These are phyloP conservation scores for Metarhizium album DNA, from an alignment of 2,329 filamentous ascomycete genomes.

Conservation along the genomic window DNA sequence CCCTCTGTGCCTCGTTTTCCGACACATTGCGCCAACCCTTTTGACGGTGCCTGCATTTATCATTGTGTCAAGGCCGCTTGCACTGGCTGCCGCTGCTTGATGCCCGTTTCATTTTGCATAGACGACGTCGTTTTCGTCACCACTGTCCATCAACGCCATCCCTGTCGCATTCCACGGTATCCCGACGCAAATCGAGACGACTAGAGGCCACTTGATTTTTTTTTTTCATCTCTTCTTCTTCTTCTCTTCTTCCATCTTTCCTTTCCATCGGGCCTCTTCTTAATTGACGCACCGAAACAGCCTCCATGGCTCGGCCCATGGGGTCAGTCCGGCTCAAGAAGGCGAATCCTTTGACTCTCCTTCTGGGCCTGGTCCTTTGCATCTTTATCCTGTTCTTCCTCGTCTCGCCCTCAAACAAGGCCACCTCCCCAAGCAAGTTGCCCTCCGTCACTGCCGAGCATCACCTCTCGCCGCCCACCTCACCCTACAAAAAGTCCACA, in stretches of 20 bases:
- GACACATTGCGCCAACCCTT: not conserved
- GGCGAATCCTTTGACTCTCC: constrained; percentile 64
- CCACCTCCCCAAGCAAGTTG: constrained; percentile 31
- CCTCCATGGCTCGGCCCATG: constrained; percentile 45
- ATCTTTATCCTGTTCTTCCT: constrained; percentile 61
- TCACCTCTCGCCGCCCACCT: constrained; percentile 32
- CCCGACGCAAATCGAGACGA: not conserved
- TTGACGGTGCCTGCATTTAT: not conserved
- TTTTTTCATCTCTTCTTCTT: too few relatives aligned
- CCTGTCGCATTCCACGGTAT: not conserved
- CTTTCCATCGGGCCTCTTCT: too few relatives aligned
- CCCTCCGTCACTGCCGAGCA: constrained; percentile 36
- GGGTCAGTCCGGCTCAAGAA: constrained; percentile 64
- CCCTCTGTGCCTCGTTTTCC: too few relatives aligned
- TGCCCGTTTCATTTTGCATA: not conserved
- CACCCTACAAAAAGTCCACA: constrained; percentile 31
- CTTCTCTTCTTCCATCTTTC: too few relatives aligned
- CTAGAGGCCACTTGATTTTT: not conserved
- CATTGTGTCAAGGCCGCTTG: not conserved
- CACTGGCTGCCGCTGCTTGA: not conserved
- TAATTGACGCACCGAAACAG: not conserved
- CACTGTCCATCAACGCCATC: not conserved
- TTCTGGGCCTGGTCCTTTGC: constrained; percentile 60
- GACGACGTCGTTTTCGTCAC: not conserved
- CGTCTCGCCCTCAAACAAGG: constrained; percentile 40